phyloP scores from a whole-genome alignment of 441 rosid species.

The Erodium trifolium region DNA sequence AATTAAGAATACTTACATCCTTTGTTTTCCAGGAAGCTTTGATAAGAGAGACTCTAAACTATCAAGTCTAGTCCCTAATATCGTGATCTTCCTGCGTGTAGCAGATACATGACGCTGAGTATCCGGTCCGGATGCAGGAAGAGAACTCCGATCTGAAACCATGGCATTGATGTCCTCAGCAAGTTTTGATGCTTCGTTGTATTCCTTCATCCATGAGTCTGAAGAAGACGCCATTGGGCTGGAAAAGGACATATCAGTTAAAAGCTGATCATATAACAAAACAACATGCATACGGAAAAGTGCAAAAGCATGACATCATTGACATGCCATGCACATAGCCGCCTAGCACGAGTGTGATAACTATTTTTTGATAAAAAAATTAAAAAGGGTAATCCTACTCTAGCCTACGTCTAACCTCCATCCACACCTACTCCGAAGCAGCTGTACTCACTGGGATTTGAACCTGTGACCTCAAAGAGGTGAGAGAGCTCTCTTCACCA shows the following conservation, averaged over 20 bases:
- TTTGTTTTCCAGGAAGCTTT: slow-evolving; percentile 62
- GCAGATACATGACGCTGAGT: slow-evolving; percentile 83
- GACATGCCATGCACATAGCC: not conserved
- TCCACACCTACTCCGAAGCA: too few species aligned
- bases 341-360: too few species aligned
- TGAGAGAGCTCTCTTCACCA: too few species aligned
- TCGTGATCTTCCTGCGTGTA: slow-evolving; percentile 77
- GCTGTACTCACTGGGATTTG: too few species aligned
- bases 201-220: slow-evolving; percentile 83
- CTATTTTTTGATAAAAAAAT: too few species aligned
- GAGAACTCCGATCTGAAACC: slow-evolving; percentile 53
- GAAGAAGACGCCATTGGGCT: slow-evolving; percentile 63
- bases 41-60: slow-evolving; percentile 64
- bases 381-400: too few species aligned
- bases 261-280: not conserved
- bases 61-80: slow-evolving; percentile 27
- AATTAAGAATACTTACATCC: slow-evolving; percentile 40
- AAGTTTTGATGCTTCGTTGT: slow-evolving; percentile 65
- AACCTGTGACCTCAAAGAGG: too few species aligned
- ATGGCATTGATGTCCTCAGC: slow-evolving; percentile 75
- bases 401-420: too few species aligned
- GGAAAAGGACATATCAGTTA: not conserved
- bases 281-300: not conserved
- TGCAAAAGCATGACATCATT: not conserved
- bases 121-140: slow-evolving; percentile 61